These are phyloP conservation scores for Coffea canephora DNA, from an alignment of 257 asterid species.

Conservation along the genomic window DNA sequence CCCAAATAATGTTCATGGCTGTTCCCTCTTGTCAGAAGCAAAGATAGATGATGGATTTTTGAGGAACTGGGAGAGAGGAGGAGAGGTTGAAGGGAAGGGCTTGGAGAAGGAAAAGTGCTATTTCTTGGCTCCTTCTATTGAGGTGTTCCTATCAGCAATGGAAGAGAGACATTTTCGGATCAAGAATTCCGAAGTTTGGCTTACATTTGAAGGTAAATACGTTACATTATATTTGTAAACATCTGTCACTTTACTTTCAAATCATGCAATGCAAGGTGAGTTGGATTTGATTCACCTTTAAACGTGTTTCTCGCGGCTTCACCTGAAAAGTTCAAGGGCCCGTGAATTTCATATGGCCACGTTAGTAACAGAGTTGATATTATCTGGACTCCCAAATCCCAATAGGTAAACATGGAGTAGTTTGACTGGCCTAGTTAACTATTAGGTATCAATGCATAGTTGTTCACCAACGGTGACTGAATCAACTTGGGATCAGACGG, in stretches of 20 bases:
- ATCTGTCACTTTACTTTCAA: neutral
- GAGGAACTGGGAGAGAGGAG: neutral
- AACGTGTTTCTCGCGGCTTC: neutral
- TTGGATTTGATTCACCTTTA: neutral
- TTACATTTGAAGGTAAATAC: constrained; percentile 3
- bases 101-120: neutral
- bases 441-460: no score
- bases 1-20: neutral
- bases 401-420: no score
- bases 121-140: neutral
- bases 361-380: no score
- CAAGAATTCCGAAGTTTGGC: neutral
- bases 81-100: neutral
- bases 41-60: neutral
- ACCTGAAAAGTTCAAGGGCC: neutral
- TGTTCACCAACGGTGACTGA: no score
- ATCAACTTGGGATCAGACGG: no score
- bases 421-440: no score
- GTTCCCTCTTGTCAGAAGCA: no score
- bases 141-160: neutral
- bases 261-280: neutral
- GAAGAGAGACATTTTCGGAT: constrained; percentile 6
- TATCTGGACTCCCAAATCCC: no score
- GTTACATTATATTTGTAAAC: neutral
- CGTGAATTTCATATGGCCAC: neutral